Evolutionary conservation across 192 early-diverging fungal genomes (phyloP).

Genomic region (Coemansia reversa): DNA sequence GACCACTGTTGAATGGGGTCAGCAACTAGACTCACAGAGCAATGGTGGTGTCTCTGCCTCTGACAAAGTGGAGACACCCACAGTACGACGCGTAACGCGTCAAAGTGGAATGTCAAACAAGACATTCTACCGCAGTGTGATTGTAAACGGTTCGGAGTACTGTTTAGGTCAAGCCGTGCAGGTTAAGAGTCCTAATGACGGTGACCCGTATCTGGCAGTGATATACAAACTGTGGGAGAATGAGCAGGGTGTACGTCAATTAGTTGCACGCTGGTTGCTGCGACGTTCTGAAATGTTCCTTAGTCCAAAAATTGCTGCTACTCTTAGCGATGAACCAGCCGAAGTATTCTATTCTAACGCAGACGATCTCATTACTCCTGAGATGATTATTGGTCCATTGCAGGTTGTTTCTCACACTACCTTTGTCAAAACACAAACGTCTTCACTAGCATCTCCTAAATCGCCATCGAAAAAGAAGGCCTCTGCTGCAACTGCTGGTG

Average conservation of each 20-base stretch:
- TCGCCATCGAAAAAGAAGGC: conserved; percentile 2
- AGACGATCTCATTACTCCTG: conserved; percentile 49
- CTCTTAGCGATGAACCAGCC: conserved; percentile 17
- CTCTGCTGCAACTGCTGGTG: neutral
- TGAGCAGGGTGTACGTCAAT: conserved; percentile 50
- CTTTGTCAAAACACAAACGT: neutral
- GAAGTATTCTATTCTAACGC: conserved; percentile 54
- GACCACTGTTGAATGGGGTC: conserved; percentile 36
- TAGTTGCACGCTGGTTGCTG: conserved; percentile 60
- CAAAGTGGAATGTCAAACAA: conserved; percentile 60
- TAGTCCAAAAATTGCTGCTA: conserved; percentile 5
- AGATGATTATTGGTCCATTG: conserved; percentile 36
- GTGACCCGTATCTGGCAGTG: conserved; percentile 54
- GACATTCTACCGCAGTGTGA: conserved; percentile 33
- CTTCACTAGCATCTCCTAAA: conserved; percentile 2
- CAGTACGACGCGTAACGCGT: conserved; percentile 57
- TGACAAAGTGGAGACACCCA: conserved; percentile 4
- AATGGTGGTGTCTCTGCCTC: neutral
- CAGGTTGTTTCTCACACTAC: conserved; percentile 24
- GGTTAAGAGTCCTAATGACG: conserved; percentile 34
- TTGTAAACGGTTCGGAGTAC: conserved; percentile 53
- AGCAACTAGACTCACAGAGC: conserved; percentile 10
- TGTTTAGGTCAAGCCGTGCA: conserved; percentile 42
- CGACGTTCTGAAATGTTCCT: conserved; percentile 41
- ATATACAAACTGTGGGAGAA: conserved; percentile 60